phyloP scores from a whole-genome alignment of 2,329 filamentous ascomycete genomes.

The Colletotrichum truncatum region DNA sequence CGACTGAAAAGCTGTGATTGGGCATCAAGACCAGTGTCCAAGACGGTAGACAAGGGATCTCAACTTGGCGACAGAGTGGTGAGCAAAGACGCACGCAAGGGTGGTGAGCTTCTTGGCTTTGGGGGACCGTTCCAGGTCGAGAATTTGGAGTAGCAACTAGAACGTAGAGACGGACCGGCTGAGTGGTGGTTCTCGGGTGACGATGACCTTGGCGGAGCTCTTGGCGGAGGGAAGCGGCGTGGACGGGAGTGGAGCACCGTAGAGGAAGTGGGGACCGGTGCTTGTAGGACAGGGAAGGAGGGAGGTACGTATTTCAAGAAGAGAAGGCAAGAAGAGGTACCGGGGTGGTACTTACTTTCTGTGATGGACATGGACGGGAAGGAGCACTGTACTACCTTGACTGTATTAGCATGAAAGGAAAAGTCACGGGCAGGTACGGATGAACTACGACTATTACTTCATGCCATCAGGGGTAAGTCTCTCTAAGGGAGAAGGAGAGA shows the following conservation, averaged over 20 bases:
- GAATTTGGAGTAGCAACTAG: not conserved
- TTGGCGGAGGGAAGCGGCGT: slow-evolving; percentile 29
- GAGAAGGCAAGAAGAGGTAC: too few species aligned
- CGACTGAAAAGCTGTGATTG: slow-evolving; percentile 18
- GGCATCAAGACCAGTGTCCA: slow-evolving; percentile 1
- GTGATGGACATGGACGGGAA: too few species aligned
- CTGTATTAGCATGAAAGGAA: too few species aligned
- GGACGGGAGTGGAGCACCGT: slow-evolving; percentile 19
- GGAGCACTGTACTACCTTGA: too few species aligned
- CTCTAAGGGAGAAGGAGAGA: too few species aligned
- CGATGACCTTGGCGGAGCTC: slow-evolving; percentile 29
- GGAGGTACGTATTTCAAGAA: not conserved
- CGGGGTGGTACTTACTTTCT: too few species aligned
- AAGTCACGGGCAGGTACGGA: too few species aligned
- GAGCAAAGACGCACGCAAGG: slow-evolving; percentile 26
- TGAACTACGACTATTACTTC: too few species aligned
- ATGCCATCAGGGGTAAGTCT: too few species aligned
- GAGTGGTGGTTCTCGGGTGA: slow-evolving; percentile 28
- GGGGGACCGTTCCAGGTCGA: slow-evolving; percentile 6
- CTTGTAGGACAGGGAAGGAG: slow-evolving; percentile 1
- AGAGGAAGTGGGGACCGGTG: slow-evolving; percentile 16
- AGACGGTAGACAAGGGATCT: slow-evolving; percentile 27
- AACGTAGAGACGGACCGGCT: slow-evolving; percentile 13
- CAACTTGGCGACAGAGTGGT: slow-evolving; percentile 18
- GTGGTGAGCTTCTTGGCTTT: slow-evolving; percentile 26